Conservation (phyloP, 805 yeast genomes). For the Yamadazyma takamatsuzukensis region DNA sequence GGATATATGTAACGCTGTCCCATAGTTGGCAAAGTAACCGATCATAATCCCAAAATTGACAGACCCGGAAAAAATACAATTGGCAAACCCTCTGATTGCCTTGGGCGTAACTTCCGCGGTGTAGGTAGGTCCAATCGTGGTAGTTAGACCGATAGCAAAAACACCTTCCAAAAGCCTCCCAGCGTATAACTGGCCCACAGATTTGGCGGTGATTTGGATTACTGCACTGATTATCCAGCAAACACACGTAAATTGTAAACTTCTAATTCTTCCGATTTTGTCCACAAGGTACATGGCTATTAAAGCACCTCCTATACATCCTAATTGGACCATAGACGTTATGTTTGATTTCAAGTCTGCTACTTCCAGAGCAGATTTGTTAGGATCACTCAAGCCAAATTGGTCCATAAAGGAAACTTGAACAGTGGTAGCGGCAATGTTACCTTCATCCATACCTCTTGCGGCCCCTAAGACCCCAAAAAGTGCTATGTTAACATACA, state of each 20-base stretch:
- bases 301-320: constrained; percentile 50
- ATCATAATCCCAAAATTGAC: constrained; percentile 52
- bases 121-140: constrained; percentile 51
- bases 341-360: constrained; percentile 50
- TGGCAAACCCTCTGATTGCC: constrained; percentile 46
- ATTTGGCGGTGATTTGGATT: constrained; percentile 43
- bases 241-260: constrained; percentile 40
- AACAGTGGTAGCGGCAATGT: constrained; percentile 41
- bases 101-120: constrained; percentile 51
- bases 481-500: constrained; percentile 40
- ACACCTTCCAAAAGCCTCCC: constrained; percentile 53
- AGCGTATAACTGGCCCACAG: constrained; percentile 49
- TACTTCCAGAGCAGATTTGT: constrained; percentile 25
- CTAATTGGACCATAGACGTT: constrained; percentile 54
- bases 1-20: constrained; percentile 15
- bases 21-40: constrained; percentile 41
- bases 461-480: constrained; percentile 55
- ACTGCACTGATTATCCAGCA: constrained; percentile 43
- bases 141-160: constrained; percentile 48
- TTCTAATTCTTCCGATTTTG: constrained; percentile 47
- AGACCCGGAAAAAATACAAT: constrained; percentile 50
- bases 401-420: constrained; percentile 37
- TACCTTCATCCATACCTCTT: constrained; percentile 56
- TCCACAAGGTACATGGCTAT: constrained; percentile 46
- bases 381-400: constrained; percentile 40